phyloP scores from a whole-genome alignment of 306 rosid genomes.

The Dryas octopetala region DNA sequence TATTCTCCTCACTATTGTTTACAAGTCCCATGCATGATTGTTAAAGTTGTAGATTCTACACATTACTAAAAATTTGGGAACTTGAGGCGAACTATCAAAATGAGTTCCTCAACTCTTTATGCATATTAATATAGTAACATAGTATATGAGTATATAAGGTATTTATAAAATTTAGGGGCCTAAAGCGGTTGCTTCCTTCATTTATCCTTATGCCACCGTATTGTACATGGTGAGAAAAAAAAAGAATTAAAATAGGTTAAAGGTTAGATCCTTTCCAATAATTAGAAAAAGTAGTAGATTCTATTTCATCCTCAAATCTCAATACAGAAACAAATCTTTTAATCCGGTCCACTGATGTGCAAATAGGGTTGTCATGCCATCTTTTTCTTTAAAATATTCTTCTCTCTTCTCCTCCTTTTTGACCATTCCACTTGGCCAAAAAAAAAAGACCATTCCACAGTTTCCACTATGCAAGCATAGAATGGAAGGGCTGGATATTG shows the following conservation, averaged over 20 bases:
- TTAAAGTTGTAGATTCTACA: background rate
- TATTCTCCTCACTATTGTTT: background rate
- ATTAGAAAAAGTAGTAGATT: constrained; percentile 27
- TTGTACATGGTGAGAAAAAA: no score
- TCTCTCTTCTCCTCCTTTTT: constrained; percentile 33
- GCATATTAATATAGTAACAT: no score
- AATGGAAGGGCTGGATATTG: background rate
- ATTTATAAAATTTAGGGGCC: no score
- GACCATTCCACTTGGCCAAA: no score
- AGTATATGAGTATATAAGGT: no score
- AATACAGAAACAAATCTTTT: constrained; percentile 19
- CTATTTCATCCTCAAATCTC: constrained; percentile 19
- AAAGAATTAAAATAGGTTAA: no score
- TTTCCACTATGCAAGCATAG: background rate
- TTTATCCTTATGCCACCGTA: no score
- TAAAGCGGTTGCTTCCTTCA: no score
- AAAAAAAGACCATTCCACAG: constrained; percentile 30
- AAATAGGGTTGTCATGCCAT: constrained; percentile 23
- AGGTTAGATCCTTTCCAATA: no score
- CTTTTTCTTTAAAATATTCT: constrained; percentile 41
- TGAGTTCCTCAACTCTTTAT: no score
- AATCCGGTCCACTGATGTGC: constrained; percentile 9
- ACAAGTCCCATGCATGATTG: constrained; percentile 4
- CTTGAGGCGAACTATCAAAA: no score
- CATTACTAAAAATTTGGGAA: no score